Conservation (phyloP, 2,329 filamentous ascomycete genomes). For the Trichoderma brevicompactum region DNA sequence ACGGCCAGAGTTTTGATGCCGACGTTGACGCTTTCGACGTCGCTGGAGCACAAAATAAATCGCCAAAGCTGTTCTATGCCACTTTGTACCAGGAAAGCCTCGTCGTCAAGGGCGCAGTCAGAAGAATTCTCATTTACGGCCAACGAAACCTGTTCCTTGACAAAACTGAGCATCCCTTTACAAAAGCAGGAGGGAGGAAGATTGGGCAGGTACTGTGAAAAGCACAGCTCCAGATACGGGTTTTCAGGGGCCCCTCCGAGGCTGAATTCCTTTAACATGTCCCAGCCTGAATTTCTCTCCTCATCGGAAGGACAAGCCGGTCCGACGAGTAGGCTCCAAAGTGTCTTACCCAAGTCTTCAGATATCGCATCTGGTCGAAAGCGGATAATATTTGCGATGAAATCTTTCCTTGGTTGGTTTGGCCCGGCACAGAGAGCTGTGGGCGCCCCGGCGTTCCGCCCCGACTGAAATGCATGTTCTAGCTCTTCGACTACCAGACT, state of each 20-base stretch:
- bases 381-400: slow-evolving; percentile 61
- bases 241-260: slow-evolving; percentile 53
- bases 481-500: slow-evolving; percentile 67
- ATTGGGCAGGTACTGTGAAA: slow-evolving; percentile 59
- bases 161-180: slow-evolving; percentile 64
- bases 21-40: slow-evolving; percentile 65
- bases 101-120: slow-evolving; percentile 56
- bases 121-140: slow-evolving; percentile 49
- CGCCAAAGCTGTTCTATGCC: slow-evolving; percentile 79
- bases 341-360: slow-evolving; percentile 60
- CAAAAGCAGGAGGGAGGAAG: slow-evolving; percentile 64
- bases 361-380: slow-evolving; percentile 66
- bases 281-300: slow-evolving; percentile 72
- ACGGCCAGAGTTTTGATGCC: slow-evolving; percentile 72
- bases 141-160: slow-evolving; percentile 56
- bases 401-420: slow-evolving; percentile 60
- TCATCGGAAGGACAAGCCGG: slow-evolving; percentile 60
- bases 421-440: slow-evolving; percentile 52
- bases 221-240: slow-evolving; percentile 59
- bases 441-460: slow-evolving; percentile 44
- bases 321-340: slow-evolving; percentile 78
- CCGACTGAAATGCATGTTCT: slow-evolving; percentile 54
- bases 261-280: slow-evolving; percentile 59
- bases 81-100: slow-evolving; percentile 55
- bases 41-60: slow-evolving; percentile 72